Evolutionary conservation across 192 early-diverging fungal genomes (phyloP).

Genomic region (Entomortierella chlamydospora): DNA sequence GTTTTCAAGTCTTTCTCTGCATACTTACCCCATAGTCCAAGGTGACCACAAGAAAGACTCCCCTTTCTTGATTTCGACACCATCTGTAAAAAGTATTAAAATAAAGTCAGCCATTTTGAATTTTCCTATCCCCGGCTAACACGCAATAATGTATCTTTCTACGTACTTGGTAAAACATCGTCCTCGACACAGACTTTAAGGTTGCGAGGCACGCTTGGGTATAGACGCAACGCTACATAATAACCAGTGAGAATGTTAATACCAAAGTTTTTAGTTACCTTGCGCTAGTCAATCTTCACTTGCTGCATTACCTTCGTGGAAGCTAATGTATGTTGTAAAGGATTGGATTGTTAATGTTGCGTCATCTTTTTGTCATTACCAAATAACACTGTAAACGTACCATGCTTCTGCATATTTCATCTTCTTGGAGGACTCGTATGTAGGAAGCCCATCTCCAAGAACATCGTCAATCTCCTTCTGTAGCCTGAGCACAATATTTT

Average conservation of each 20-base stretch:
- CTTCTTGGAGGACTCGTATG: constrained; percentile 34
- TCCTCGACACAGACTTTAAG: constrained; percentile 62
- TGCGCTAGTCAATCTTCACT: too few relatives aligned
- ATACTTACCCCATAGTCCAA: constrained; percentile 66
- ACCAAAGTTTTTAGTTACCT: neutral
- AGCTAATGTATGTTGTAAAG: too few relatives aligned
- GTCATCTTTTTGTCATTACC: too few relatives aligned
- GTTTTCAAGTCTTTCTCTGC: constrained; percentile 55
- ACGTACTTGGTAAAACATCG: constrained; percentile 59
- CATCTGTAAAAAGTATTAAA: constrained; percentile 26
- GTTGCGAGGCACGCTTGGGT: constrained; percentile 59
- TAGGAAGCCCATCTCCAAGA: constrained; percentile 22
- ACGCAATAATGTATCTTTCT: too few relatives aligned
- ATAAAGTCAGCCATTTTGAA: too few relatives aligned
- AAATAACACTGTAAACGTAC: constrained; percentile 18
- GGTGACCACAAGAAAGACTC: constrained; percentile 59
- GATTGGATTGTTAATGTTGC: too few relatives aligned
- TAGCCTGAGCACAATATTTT: constrained; percentile 34
- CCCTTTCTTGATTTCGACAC: constrained; percentile 59
- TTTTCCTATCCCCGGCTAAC: too few relatives aligned
- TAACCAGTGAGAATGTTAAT: neutral
- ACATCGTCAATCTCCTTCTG: constrained; percentile 48
- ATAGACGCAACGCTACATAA: constrained; percentile 68
- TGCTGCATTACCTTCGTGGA: constrained; percentile 27
- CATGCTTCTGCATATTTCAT: constrained; percentile 51